Evolutionary conservation across 768 basidiomycete genomes (phyloP).

Genomic region (Leccinum olivaceopallidum): DNA sequence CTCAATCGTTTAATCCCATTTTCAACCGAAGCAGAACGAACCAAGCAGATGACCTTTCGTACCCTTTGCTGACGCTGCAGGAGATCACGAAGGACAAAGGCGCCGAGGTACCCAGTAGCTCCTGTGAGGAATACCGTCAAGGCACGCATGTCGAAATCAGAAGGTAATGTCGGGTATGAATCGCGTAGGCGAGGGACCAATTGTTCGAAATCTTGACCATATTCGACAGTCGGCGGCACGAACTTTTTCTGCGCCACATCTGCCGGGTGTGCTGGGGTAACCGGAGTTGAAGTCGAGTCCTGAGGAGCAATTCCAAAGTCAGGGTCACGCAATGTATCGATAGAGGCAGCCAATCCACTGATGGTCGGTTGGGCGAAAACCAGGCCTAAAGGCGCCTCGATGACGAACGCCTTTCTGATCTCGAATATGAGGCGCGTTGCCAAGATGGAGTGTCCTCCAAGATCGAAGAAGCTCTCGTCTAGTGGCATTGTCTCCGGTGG

Average conservation of each 20-base stretch:
- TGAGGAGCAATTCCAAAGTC: conserved; percentile 72
- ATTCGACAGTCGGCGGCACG: conserved; percentile 45
- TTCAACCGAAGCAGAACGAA: too few relatives aligned
- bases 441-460: conserved; percentile 97
- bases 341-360: conserved; percentile 65
- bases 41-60: conserved; percentile 84
- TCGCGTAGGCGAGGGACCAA: too few relatives aligned
- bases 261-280: conserved; percentile 15
- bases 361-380: conserved; percentile 90
- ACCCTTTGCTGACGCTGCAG: conserved; percentile 62
- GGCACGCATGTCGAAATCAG: conserved; percentile 40
- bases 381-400: conserved; percentile 88
- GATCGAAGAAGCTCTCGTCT: conserved; percentile 96
- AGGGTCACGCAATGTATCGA: conserved; percentile 71
- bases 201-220: too few relatives aligned
- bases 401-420: conserved; percentile 87
- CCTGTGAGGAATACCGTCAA: conserved; percentile 93
- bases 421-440: conserved; percentile 97
- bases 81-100: conserved; percentile 84
- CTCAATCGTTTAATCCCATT: too few relatives aligned
- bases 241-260: conserved; percentile 18
- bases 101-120: conserved; percentile 95
- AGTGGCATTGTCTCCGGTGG: conserved; percentile 75
- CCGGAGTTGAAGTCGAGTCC: conserved; percentile 22
- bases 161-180: too few relatives aligned